Evolutionary conservation across 306 rosid species (phyloP).

Genomic region (Gleditsia sinensis): DNA sequence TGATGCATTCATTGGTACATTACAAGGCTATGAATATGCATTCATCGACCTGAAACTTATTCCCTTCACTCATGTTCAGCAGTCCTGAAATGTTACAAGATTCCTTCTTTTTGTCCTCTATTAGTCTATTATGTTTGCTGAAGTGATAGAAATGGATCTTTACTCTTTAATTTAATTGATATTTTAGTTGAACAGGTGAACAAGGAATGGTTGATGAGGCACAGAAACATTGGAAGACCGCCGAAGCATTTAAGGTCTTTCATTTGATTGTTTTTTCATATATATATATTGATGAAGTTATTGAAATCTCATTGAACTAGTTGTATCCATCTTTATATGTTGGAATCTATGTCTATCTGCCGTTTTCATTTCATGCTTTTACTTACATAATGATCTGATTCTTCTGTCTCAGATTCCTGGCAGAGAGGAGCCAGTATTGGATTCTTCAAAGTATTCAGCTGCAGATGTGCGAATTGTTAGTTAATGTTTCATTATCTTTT

Average conservation of each 20-base stretch:
- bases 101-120: not conserved
- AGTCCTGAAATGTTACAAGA: not conserved
- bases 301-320: not conserved
- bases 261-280: constrained; percentile 25
- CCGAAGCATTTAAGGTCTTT: constrained; percentile 95
- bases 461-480: constrained; percentile 99
- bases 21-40: not conserved
- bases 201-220: constrained; percentile 99
- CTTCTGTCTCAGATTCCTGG: constrained; percentile 69
- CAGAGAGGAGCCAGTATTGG: constrained; percentile 85
- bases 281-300: constrained; percentile 1
- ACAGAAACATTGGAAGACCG: constrained; percentile 97
- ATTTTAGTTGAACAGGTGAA: constrained; percentile 70
- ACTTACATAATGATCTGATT: constrained; percentile 17
- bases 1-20: not conserved
- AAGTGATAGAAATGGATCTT: not conserved
- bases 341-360: not conserved
- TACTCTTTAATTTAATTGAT: constrained; percentile 22
- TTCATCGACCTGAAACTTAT: not conserved
- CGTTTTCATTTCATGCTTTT: not conserved
- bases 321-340: not conserved
- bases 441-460: constrained; percentile 90
- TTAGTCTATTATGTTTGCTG: not conserved
- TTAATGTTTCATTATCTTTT: constrained; percentile 30
- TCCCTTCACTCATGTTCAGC: constrained; percentile 22